These are phyloP conservation scores for Fusarium sp. DNA, from an alignment of 2,329 filamentous ascomycete genomes.

Conservation along the genomic window DNA sequence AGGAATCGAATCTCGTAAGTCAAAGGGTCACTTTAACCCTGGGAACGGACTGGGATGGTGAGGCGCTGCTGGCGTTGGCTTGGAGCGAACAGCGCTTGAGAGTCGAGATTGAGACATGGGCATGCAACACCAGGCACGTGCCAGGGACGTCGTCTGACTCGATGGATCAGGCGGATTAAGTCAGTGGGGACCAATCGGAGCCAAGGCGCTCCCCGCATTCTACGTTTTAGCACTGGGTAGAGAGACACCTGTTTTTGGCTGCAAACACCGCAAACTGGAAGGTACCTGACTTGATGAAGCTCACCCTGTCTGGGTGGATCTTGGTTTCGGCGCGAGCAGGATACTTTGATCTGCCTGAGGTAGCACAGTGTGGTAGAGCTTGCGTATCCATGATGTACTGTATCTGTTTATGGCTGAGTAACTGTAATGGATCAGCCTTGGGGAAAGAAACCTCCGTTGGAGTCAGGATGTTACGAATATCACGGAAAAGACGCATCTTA, in stretches of 20 bases:
- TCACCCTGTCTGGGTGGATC: slow-evolving; percentile 30
- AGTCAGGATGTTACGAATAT: neutral
- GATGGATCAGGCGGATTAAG: slow-evolving; percentile 48
- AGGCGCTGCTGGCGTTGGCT: slow-evolving; percentile 35
- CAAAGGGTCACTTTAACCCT: slow-evolving; percentile 30
- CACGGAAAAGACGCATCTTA: neutral
- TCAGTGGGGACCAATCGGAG: slow-evolving; percentile 47
- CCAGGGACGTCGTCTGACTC: slow-evolving; percentile 50
- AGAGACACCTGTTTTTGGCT: slow-evolving; percentile 34
- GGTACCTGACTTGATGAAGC: slow-evolving; percentile 41
- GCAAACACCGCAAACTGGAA: slow-evolving; percentile 30
- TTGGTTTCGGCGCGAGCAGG: slow-evolving; percentile 22
- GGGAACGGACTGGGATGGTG: slow-evolving; percentile 36
- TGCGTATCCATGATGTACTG: slow-evolving; percentile 40
- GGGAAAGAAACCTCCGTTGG: neutral
- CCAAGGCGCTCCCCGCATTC: slow-evolving; percentile 46
- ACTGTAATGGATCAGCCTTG: slow-evolving; percentile 27
- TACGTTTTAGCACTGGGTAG: slow-evolving; percentile 37
- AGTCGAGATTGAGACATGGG: slow-evolving; percentile 37
- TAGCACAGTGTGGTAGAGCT: slow-evolving; percentile 24
- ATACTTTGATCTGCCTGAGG: slow-evolving; percentile 24
- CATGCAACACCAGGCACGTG: slow-evolving; percentile 45
- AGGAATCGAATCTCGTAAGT: slow-evolving; percentile 24
- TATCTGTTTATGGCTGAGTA: slow-evolving; percentile 11
- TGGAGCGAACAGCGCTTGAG: slow-evolving; percentile 29